A percentile compares a stretch with the other conserved stretches of the same genome.
phyloP scores from a whole-genome alignment of 371 early-diverging fungal species.

The Syncephalastrum monosporum region DNA sequence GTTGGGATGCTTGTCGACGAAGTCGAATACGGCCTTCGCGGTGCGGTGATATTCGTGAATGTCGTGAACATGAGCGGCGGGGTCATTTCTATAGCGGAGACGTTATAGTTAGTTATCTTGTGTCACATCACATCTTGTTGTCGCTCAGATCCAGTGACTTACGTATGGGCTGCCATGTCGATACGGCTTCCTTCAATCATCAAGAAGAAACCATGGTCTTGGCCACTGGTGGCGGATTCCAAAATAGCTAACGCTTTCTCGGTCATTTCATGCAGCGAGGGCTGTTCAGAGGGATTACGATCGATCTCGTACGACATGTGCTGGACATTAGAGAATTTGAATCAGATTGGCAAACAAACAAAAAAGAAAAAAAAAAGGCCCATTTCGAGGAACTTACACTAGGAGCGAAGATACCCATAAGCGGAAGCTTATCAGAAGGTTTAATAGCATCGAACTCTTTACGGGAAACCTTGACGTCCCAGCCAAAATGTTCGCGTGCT shows the following conservation, averaged over 20 bases:
- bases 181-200: constrained; percentile 96
- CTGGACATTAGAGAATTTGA: constrained; percentile 12
- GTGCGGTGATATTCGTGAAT: constrained; percentile 73
- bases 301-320: constrained; percentile 94
- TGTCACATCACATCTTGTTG: constrained; percentile 6
- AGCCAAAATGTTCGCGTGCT: constrained; percentile 55
- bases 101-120: neutral
- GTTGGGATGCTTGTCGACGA: constrained; percentile 61
- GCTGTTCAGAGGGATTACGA: constrained; percentile 63
- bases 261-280: constrained; percentile 87
- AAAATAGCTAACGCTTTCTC: constrained; percentile 57
- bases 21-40: constrained; percentile 56
- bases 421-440: constrained; percentile 52
- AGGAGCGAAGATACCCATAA: constrained; percentile 74
- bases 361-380: neutral
- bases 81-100: constrained; percentile 59
- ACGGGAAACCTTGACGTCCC: constrained; percentile 50
- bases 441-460: constrained; percentile 61
- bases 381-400: constrained; percentile 31
- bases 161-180: constrained; percentile 81
- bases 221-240: constrained; percentile 8
- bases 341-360: neutral
- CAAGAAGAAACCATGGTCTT: constrained; percentile 80
- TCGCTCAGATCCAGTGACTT: constrained; percentile 68
- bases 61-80: constrained; percentile 75